A percentile compares a stretch with the other conserved stretches of the same genome.
Conservation (phyloP, 2,329 filamentous ascomycete genomes). For the Huntiella omanensis region DNA sequence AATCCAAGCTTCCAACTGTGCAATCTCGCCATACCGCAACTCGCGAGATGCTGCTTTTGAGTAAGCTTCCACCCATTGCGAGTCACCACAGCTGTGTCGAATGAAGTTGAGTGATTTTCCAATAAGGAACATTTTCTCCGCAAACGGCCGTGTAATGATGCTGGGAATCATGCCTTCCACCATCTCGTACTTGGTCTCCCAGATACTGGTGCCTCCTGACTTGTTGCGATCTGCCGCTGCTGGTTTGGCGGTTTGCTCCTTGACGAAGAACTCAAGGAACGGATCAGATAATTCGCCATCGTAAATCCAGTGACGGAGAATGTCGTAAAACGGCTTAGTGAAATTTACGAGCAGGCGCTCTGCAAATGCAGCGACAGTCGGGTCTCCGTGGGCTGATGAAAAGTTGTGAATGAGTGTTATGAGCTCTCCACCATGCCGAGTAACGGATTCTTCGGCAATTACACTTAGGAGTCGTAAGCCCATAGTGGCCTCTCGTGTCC, state of each 20-base stretch:
- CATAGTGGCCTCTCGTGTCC: slow-evolving; percentile 95
- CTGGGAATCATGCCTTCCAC: slow-evolving; percentile 49
- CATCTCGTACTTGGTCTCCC: slow-evolving; percentile 52
- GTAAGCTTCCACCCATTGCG: slow-evolving; percentile 87
- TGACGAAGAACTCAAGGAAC: slow-evolving; percentile 87
- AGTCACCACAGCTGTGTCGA: slow-evolving; percentile 82
- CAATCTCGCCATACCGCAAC: slow-evolving; percentile 80
- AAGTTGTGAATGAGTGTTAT: slow-evolving; percentile 89
- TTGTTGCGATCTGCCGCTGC: slow-evolving; percentile 23
- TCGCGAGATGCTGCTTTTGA: slow-evolving; percentile 86
- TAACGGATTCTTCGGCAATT: slow-evolving; percentile 79
- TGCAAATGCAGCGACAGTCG: slow-evolving; percentile 82
- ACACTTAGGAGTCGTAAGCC: slow-evolving; percentile 81
- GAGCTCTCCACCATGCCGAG: slow-evolving; percentile 68
- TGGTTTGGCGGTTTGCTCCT: slow-evolving; percentile 38
- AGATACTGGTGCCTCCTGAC: slow-evolving; percentile 63
- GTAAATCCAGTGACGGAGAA: slow-evolving; percentile 92
- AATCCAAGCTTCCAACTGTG: slow-evolving; percentile 78
- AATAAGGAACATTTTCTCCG: slow-evolving; percentile 90
- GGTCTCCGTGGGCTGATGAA: slow-evolving; percentile 84
- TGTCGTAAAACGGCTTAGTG: slow-evolving; percentile 89
- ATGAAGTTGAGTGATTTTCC: slow-evolving; percentile 98
- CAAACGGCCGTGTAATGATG: slow-evolving; percentile 85
- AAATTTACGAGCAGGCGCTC: slow-evolving; percentile 74
- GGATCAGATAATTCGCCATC: slow-evolving; percentile 96